A percentile compares a stretch with the other conserved stretches of the same genome.
These are phyloP conservation scores for Phytophthora litchii DNA, from an alignment of 352 stramenopile species.

Conservation along the genomic window DNA sequence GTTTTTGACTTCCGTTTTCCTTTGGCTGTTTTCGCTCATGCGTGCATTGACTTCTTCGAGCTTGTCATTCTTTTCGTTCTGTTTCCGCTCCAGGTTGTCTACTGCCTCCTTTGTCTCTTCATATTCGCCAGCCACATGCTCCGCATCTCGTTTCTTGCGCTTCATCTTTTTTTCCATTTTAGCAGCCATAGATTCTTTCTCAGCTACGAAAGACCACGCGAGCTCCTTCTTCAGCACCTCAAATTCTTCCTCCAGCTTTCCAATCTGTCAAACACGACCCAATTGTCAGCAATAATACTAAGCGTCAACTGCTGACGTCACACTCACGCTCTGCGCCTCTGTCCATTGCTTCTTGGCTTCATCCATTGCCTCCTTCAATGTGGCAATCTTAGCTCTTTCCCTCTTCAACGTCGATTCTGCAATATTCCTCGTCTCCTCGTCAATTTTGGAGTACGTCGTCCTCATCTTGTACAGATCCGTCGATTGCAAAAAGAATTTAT, in stretches of 20 bases:
- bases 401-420: slow-evolving; percentile 69
- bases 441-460: slow-evolving; percentile 86
- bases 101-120: slow-evolving; percentile 55
- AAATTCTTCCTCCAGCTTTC: slow-evolving; percentile 75
- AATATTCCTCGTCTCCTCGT: slow-evolving; percentile 75
- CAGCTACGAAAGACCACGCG: slow-evolving; percentile 82
- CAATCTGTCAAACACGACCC: slow-evolving; percentile 48
- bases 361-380: slow-evolving; percentile 62
- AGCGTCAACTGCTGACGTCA: not conserved
- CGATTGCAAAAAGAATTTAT: slow-evolving; percentile 97
- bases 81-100: slow-evolving; percentile 56
- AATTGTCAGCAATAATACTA: not conserved
- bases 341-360: slow-evolving; percentile 76
- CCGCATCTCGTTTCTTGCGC: slow-evolving; percentile 54
- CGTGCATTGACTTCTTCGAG: slow-evolving; percentile 58
- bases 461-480: slow-evolving; percentile 95
- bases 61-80: slow-evolving; percentile 68
- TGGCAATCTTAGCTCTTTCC: slow-evolving; percentile 64
- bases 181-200: slow-evolving; percentile 59
- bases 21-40: slow-evolving; percentile 45
- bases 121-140: slow-evolving; percentile 45
- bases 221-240: slow-evolving; percentile 77
- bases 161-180: slow-evolving; percentile 65
- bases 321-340: slow-evolving; percentile 69
- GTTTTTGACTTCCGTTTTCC: slow-evolving; percentile 62